Evolutionary conservation across 257 asterid genomes (phyloP).

Genomic region (Hygrophila difformis): DNA sequence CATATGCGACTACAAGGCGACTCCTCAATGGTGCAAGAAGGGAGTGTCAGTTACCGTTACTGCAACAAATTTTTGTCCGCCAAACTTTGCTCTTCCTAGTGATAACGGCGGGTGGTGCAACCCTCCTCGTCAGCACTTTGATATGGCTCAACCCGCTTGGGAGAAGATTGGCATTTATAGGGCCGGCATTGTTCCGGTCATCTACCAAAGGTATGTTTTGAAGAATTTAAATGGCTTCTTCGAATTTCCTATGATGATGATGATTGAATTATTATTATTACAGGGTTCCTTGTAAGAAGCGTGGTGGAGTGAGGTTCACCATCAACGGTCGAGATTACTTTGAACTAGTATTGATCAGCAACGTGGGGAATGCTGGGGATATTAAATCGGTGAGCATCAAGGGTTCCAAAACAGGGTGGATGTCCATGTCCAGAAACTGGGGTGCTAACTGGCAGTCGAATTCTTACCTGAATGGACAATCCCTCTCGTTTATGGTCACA

Average conservation of each 20-base stretch:
- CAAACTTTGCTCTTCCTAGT: conserved; percentile 48
- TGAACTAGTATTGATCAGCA: conserved; percentile 58
- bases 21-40: conserved; percentile 36
- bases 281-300: conserved; percentile 82
- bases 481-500: conserved; percentile 68
- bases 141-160: conserved; percentile 82
- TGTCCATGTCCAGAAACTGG: conserved; percentile 84
- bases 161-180: conserved; percentile 50
- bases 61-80: conserved; percentile 72
- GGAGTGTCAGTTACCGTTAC: conserved; percentile 49
- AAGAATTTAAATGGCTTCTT: no score
- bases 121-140: conserved; percentile 66
- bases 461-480: conserved; percentile 56
- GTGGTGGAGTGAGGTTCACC: conserved; percentile 75
- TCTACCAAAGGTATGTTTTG: conserved; percentile 67
- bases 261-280: no score
- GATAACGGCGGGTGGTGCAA: conserved; percentile 80
- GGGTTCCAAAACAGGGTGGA: conserved; percentile 65
- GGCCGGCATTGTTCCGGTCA: conserved; percentile 56
- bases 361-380: conserved; percentile 80
- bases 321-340: conserved; percentile 68
- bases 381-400: conserved; percentile 54
- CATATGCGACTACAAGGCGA: conserved; percentile 37
- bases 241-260: no score
- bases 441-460: conserved; percentile 95